Percentiles rank a stretch among this genome's conserved stretches.
Evolutionary conservation across 2,329 filamentous ascomycete genomes (phyloP).

Genomic region (Ascochyta rabiei): DNA sequence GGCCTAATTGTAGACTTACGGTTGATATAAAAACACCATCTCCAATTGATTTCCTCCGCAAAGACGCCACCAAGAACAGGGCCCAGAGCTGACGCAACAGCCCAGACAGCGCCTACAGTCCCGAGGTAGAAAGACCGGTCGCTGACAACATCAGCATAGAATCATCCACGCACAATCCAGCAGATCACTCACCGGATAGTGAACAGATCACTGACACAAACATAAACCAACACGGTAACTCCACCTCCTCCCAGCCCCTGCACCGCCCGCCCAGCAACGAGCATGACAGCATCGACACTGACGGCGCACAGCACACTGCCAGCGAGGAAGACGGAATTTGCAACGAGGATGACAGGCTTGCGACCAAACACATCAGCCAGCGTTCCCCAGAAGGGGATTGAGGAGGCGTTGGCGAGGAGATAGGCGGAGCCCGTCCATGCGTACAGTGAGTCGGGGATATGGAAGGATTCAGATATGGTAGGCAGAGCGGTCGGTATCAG

Average conservation of each 20-base stretch:
- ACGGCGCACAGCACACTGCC: conserved; percentile 59
- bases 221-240: conserved; percentile 58
- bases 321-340: conserved; percentile 54
- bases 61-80: conserved; percentile 62
- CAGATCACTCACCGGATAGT: conserved; percentile 34
- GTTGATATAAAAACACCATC: conserved; percentile 56
- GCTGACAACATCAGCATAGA: conserved; percentile 29
- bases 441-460: conserved; percentile 70
- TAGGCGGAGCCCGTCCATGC: conserved; percentile 71
- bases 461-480: conserved; percentile 67
- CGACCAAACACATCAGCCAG: conserved; percentile 48
- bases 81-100: conserved; percentile 59
- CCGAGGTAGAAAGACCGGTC: conserved; percentile 59
- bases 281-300: conserved; percentile 55
- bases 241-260: conserved; percentile 63
- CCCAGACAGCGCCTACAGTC: conserved; percentile 60
- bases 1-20: conserved; percentile 12
- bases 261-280: conserved; percentile 60
- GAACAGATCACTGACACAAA: conserved; percentile 63
- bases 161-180: not conserved
- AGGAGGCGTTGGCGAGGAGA: conserved; percentile 47
- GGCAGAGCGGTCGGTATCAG: conserved; percentile 70
- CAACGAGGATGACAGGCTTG: conserved; percentile 43
- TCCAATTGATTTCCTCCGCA: conserved; percentile 54
- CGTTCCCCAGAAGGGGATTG: conserved; percentile 51